These are phyloP conservation scores for Boletales sp. DNA, from an alignment of 768 basidiomycete species.

Conservation along the genomic window DNA sequence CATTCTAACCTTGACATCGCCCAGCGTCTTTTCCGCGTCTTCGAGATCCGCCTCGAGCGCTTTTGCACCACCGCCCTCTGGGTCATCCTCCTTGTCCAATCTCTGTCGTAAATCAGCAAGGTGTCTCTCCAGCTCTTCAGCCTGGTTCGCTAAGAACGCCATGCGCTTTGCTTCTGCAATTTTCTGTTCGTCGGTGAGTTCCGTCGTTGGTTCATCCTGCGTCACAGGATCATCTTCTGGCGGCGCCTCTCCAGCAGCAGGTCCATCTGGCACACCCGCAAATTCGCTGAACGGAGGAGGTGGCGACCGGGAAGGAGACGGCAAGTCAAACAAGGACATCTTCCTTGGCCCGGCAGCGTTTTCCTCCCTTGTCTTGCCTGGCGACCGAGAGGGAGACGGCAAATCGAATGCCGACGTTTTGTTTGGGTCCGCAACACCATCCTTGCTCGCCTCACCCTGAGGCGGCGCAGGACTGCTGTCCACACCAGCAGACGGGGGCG, in stretches of 20 bases:
- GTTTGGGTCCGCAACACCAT: background rate
- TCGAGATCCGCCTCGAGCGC: slow-evolving; percentile 15
- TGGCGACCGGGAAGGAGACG: slow-evolving; percentile 13
- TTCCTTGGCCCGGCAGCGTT: background rate
- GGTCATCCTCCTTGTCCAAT: slow-evolving; percentile 6
- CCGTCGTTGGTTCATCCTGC: slow-evolving; percentile 16
- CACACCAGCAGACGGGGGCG: slow-evolving; percentile 1
- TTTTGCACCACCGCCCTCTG: background rate
- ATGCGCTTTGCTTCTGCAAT: slow-evolving; percentile 18
- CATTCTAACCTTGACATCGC: slow-evolving; percentile 9
- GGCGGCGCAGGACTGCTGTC: slow-evolving; percentile 5
- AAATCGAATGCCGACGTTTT: slow-evolving; percentile 5
- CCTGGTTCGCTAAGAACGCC: slow-evolving; percentile 16
- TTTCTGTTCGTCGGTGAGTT: slow-evolving; percentile 21
- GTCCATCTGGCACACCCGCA: slow-evolving; percentile 1
- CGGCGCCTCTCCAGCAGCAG: slow-evolving; percentile 5
- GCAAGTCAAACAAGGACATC: slow-evolving; percentile 4
- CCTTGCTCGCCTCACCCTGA: background rate
- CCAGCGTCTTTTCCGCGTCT: slow-evolving; percentile 11
- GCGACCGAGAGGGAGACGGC: background rate
- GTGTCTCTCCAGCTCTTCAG: slow-evolving; percentile 11
- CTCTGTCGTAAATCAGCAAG: slow-evolving; percentile 1
- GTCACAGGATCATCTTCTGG: slow-evolving; percentile 8
- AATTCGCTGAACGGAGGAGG: slow-evolving; percentile 29
- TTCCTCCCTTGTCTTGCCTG: background rate